phyloP scores from a whole-genome alignment of 768 basidiomycete species.

The Xanthoconium stramineum region DNA sequence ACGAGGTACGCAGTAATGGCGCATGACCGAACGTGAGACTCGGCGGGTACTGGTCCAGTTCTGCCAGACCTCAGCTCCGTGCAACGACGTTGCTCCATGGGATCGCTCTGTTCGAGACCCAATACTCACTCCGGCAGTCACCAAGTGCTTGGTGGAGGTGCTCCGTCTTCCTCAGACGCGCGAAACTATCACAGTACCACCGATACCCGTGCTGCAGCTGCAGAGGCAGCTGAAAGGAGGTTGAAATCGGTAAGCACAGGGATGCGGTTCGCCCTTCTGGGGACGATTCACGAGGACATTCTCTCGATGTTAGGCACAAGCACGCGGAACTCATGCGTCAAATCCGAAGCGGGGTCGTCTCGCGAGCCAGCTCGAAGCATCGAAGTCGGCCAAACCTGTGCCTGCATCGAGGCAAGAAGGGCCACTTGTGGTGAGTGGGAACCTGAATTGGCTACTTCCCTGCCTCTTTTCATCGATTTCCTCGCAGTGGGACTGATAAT shows the following conservation, averaged over 20 bases:
- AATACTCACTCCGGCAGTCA: conserved; percentile 41
- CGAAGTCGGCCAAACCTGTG: conserved; percentile 34
- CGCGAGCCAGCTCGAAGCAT: conserved; percentile 40
- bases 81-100: conserved; percentile 37
- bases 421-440: conserved; percentile 42
- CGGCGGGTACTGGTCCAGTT: not conserved
- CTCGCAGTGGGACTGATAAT: conserved; percentile 41
- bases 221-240: conserved; percentile 61
- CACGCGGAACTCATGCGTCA: conserved; percentile 40
- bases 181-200: conserved; percentile 26
- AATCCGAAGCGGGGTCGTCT: conserved; percentile 47
- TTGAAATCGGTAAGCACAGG: conserved; percentile 47
- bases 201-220: conserved; percentile 53
- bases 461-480: conserved; percentile 29
- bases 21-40: conserved; percentile 17
- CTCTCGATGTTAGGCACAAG: conserved; percentile 33
- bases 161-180: conserved; percentile 23
- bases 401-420: conserved; percentile 41
- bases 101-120: conserved; percentile 56
- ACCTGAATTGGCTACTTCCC: conserved; percentile 13
- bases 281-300: conserved; percentile 22
- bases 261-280: conserved; percentile 8
- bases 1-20: conserved; percentile 17
- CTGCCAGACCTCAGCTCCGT: not conserved
- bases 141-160: conserved; percentile 45